These are phyloP conservation scores for Linum lewisii DNA, from an alignment of 345 rosid species.

Conservation along the genomic window DNA sequence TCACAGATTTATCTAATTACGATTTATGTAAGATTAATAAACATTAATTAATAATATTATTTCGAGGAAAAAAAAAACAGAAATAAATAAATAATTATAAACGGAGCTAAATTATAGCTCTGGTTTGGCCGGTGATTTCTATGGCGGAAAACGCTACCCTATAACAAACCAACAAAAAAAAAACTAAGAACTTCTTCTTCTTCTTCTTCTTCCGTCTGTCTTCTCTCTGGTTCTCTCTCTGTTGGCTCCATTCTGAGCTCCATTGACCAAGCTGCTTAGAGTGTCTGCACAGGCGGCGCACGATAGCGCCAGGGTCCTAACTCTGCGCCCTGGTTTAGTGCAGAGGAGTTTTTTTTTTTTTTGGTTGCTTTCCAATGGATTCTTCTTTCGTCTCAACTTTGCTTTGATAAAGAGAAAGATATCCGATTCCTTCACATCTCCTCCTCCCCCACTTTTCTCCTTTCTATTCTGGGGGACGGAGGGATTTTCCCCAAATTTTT, in stretches of 20 bases:
- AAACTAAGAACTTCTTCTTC: neutral
- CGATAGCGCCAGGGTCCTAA: neutral
- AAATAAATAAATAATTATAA: too few relatives aligned
- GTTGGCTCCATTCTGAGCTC: neutral
- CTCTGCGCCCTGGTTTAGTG: neutral
- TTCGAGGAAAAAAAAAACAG: too few relatives aligned
- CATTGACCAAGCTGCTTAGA: neutral
- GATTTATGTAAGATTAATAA: too few relatives aligned
- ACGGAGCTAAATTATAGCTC: neutral
- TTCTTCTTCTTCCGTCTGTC: conserved; percentile 1
- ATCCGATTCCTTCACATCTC: neutral
- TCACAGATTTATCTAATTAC: too few relatives aligned
- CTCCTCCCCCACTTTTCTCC: conserved; percentile 12
- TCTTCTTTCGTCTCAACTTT: conserved; percentile 1
- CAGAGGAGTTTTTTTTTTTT: neutral
- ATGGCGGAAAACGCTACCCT: neutral
- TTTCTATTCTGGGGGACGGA: conserved; percentile 25
- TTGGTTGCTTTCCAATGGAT: neutral
- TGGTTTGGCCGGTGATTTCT: neutral
- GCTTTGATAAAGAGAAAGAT: neutral
- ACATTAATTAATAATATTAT: too few relatives aligned
- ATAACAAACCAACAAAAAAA: neutral
- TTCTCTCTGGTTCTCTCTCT: neutral
- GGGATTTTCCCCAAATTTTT: conserved; percentile 24
- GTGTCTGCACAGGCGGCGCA: neutral